Evolutionary conservation across 1,284 basidiomycete species (phyloP).

Genomic region (Lentinula novae-zelandiae): DNA sequence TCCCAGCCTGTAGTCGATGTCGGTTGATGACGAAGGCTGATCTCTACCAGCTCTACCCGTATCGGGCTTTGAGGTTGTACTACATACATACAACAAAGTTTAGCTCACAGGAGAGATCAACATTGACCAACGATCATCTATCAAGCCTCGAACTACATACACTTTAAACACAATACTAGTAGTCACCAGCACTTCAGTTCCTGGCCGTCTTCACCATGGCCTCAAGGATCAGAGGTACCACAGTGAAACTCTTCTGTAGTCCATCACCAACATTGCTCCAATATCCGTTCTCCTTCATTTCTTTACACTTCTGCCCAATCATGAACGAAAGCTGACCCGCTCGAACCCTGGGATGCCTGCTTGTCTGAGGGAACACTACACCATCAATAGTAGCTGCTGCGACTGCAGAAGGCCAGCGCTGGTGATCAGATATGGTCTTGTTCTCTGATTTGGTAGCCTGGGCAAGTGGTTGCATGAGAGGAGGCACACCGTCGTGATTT

Average conservation of each 20-base stretch:
- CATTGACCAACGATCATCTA: no score
- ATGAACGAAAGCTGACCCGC: not conserved
- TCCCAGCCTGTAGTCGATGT: no score
- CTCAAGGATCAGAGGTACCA: not conserved
- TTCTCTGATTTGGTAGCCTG: not conserved
- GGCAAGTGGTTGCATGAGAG: not conserved
- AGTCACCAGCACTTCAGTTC: not conserved
- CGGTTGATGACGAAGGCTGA: no score
- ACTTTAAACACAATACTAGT: not conserved
- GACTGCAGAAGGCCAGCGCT: not conserved
- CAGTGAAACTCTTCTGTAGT: not conserved
- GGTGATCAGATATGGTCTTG: not conserved
- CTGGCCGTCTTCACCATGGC: constrained; percentile 6
- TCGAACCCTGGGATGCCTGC: not conserved
- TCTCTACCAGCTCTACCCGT: no score
- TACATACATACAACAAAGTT: no score
- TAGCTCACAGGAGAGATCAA: no score
- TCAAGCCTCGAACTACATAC: no score
- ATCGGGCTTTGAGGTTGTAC: no score
- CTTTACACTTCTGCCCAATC: constrained; percentile 1
- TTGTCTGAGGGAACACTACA: not conserved
- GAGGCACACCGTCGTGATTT: not conserved
- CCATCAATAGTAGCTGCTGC: not conserved
- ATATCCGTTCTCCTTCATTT: not conserved
- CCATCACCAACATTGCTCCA: constrained; percentile 2